Percentiles rank a stretch among this genome's conserved stretches.
Conservation (phyloP, 139 green algal genomes). For the Raphidocelis subcapitata region DNA sequence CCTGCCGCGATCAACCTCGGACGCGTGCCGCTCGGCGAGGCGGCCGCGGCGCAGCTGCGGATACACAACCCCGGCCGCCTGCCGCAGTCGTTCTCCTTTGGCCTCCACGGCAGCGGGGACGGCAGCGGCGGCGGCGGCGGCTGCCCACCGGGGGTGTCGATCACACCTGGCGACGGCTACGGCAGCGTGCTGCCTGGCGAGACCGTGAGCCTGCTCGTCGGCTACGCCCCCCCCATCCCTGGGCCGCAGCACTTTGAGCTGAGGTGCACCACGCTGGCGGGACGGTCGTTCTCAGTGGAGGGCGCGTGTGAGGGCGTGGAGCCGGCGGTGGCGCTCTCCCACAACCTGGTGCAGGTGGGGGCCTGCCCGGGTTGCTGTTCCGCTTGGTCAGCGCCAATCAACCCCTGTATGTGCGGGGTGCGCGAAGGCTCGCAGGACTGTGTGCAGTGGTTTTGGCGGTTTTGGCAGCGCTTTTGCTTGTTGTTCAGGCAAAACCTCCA, state of each 20-base stretch:
- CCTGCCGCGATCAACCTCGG: slow-evolving; percentile 56
- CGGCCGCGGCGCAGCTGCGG: slow-evolving; percentile 37
- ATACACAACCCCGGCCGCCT: slow-evolving; percentile 55
- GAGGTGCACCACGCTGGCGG: slow-evolving; percentile 26
- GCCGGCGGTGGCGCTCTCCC: slow-evolving; percentile 40
- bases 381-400: no score
- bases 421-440: background rate
- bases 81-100: slow-evolving; percentile 60
- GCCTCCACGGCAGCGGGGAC: no score
- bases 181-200: slow-evolving; percentile 55
- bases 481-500: background rate
- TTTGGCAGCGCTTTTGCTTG: background rate
- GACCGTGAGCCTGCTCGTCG: slow-evolving; percentile 37
- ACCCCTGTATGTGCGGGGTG: no score
- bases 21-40: slow-evolving; percentile 42
- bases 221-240: slow-evolving; percentile 50
- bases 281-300: slow-evolving; percentile 50
- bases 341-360: slow-evolving; percentile 43
- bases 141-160: background rate
- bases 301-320: slow-evolving; percentile 37
- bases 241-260: slow-evolving; percentile 43
- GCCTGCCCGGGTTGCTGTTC: background rate
- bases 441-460: background rate
- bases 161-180: slow-evolving; percentile 41
- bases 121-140: no score